A percentile compares a stretch with the other conserved stretches of the same genome.
Evolutionary conservation across 345 rosid genomes (phyloP).

Genomic region (Populus deltoides): DNA sequence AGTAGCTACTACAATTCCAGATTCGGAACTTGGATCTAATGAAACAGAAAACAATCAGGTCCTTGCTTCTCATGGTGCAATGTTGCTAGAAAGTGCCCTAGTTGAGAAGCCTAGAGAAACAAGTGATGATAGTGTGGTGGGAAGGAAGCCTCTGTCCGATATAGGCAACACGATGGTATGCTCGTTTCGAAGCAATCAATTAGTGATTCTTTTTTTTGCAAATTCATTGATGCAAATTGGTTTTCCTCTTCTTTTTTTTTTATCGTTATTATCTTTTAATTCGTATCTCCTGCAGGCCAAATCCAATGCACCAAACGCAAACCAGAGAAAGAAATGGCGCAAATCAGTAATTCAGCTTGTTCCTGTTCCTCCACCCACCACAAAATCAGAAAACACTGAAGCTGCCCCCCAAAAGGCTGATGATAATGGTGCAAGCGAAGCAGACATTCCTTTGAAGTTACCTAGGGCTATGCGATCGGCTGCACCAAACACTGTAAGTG

Average conservation of each 20-base stretch:
- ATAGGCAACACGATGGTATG: slow-evolving; percentile 75
- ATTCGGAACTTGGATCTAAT: slow-evolving; percentile 31
- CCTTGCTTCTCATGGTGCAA: slow-evolving; percentile 79
- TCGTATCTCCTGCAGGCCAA: slow-evolving; percentile 44
- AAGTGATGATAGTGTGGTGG: slow-evolving; percentile 39
- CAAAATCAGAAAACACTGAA: slow-evolving; percentile 37
- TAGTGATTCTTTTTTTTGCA: neutral
- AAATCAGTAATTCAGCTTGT: slow-evolving; percentile 69
- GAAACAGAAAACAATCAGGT: slow-evolving; percentile 30
- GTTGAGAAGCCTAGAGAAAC: slow-evolving; percentile 39
- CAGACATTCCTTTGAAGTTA: slow-evolving; percentile 38
- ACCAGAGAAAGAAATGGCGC: slow-evolving; percentile 76
- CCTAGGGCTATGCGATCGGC: slow-evolving; percentile 76
- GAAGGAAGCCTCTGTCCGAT: slow-evolving; percentile 77
- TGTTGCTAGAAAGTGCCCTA: slow-evolving; percentile 74
- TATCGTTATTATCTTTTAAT: neutral
- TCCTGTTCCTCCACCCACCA: slow-evolving; percentile 53
- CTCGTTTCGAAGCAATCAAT: neutral
- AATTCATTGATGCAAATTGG: neutral
- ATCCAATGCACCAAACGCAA: slow-evolving; percentile 62
- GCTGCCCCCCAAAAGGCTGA: slow-evolving; percentile 12
- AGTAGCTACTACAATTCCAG: slow-evolving; percentile 26
- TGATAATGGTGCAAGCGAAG: slow-evolving; percentile 4
- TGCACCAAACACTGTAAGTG: slow-evolving; percentile 42
- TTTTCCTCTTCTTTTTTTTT: neutral